Percentiles rank a stretch among this genome's conserved stretches.
These are phyloP conservation scores for Cyberlindnera americana DNA, from an alignment of 805 yeast species.

Conservation along the genomic window DNA sequence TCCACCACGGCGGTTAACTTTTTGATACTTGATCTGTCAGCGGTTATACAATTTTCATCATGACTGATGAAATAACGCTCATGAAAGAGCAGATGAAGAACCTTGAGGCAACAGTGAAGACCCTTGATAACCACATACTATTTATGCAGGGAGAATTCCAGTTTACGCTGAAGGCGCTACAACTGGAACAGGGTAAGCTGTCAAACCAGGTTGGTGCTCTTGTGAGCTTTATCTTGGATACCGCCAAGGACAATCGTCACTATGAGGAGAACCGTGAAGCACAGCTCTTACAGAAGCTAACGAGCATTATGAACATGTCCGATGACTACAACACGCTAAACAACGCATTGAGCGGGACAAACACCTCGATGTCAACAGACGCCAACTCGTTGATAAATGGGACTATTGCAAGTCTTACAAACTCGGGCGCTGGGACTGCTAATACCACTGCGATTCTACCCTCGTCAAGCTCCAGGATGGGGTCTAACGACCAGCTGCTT, in stretches of 20 bases:
- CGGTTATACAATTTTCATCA: not conserved
- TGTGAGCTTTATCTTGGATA: constrained; percentile 24
- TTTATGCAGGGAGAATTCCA: constrained; percentile 25
- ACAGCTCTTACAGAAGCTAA: constrained; percentile 23
- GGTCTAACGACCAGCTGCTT: constrained; percentile 19
- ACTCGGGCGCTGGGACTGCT: constrained; percentile 3
- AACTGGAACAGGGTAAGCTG: constrained; percentile 25
- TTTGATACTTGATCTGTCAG: no score
- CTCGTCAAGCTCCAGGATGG: constrained; percentile 16
- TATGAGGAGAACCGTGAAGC: constrained; percentile 24
- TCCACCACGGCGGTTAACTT: not conserved
- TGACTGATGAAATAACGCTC: constrained; percentile 24
- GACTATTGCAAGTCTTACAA: constrained; percentile 22
- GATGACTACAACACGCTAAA: constrained; percentile 21
- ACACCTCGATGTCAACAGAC: constrained; percentile 12
- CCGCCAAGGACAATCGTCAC: constrained; percentile 25
- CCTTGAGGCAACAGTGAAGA: constrained; percentile 24
- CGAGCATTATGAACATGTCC: constrained; percentile 16
- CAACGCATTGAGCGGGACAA: constrained; percentile 8
- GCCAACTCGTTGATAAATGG: constrained; percentile 22
- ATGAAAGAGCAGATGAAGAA: constrained; percentile 25
- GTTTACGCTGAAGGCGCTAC: constrained; percentile 24
- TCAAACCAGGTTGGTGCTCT: constrained; percentile 24
- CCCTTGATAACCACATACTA: constrained; percentile 23
- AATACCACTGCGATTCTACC: constrained; percentile 12